These are phyloP conservation scores for Pachysolen tannophilus DNA, from an alignment of 805 yeast species.

Conservation along the genomic window DNA sequence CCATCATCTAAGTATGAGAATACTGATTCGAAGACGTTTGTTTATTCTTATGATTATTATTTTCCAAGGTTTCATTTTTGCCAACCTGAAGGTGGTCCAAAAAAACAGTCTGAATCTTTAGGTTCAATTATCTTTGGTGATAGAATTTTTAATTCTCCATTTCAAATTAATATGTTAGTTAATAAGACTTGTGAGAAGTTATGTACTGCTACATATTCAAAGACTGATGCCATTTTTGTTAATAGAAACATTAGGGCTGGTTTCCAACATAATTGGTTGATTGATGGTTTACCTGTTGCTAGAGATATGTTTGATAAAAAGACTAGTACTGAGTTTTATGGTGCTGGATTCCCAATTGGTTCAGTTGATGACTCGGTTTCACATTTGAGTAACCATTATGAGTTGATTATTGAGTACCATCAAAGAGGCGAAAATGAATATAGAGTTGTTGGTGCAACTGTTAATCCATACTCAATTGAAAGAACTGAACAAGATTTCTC, in stretches of 20 bases:
- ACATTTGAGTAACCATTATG: slow-evolving; percentile 74
- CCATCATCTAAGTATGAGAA: slow-evolving; percentile 50
- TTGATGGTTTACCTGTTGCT: slow-evolving; percentile 95
- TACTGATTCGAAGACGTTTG: slow-evolving; percentile 40
- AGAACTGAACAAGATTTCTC: slow-evolving; percentile 9
- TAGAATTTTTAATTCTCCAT: slow-evolving; percentile 89
- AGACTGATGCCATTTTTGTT: slow-evolving; percentile 65
- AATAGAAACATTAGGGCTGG: slow-evolving; percentile 75
- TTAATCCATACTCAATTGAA: slow-evolving; percentile 53
- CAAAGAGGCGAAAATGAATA: slow-evolving; percentile 53
- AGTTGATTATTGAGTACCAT: slow-evolving; percentile 77
- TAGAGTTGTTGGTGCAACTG: slow-evolving; percentile 89
- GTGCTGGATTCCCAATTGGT: slow-evolving; percentile 79
- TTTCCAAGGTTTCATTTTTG: slow-evolving; percentile 81
- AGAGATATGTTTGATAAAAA: slow-evolving; percentile 46
- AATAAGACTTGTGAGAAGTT: slow-evolving; percentile 59
- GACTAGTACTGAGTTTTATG: slow-evolving; percentile 58
- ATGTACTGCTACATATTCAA: slow-evolving; percentile 53
- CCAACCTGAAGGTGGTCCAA: slow-evolving; percentile 55
- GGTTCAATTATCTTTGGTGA: slow-evolving; percentile 96
- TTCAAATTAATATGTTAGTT: slow-evolving; percentile 69
- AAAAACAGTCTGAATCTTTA: slow-evolving; percentile 77
- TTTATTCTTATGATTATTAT: slow-evolving; percentile 78
- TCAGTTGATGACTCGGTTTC: slow-evolving; percentile 48
- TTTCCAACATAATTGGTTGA: slow-evolving; percentile 83